Conservation (phyloP, 768 basidiomycete species). For the Hortiboletus campestris region DNA sequence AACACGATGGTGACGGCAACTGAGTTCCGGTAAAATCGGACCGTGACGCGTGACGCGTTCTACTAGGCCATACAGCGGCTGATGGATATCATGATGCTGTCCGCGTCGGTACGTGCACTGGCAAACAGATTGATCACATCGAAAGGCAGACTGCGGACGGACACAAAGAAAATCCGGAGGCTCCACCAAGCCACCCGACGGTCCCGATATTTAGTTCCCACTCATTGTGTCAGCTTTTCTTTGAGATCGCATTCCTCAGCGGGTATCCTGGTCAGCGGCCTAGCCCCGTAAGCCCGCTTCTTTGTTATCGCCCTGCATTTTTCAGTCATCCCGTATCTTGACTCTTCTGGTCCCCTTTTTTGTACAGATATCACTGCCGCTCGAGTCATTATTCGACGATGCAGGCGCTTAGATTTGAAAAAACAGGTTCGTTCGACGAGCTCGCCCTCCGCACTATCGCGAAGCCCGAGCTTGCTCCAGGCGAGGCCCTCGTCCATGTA, state of each 20-base stretch:
- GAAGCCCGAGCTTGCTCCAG: slow-evolving; percentile 28
- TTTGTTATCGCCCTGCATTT: neutral
- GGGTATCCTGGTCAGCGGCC: neutral
- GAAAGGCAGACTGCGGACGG: slow-evolving; percentile 10
- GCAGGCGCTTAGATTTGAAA: slow-evolving; percentile 34
- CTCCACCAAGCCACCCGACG: slow-evolving; percentile 5
- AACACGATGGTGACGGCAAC: no score
- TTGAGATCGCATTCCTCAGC: neutral
- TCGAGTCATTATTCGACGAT: slow-evolving; percentile 16
- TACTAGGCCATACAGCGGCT: no score
- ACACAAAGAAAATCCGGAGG: slow-evolving; percentile 5
- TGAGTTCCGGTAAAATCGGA: no score
- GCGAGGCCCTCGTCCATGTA: slow-evolving; percentile 33
- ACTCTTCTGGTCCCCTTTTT: neutral
- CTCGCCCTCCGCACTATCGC: slow-evolving; percentile 22
- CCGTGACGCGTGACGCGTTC: no score
- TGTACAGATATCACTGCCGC: slow-evolving; percentile 1
- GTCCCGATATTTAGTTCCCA: neutral
- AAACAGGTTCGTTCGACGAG: slow-evolving; percentile 31
- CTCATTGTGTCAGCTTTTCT: neutral
- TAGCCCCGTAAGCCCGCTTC: slow-evolving; percentile 2
- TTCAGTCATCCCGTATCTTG: neutral
- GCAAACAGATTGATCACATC: neutral
- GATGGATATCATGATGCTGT: neutral
- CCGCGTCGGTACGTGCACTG: slow-evolving; percentile 5